These are phyloP conservation scores for Rhinocladiella mackenziei DNA, from an alignment of 2,329 filamentous ascomycete genomes.

Conservation along the genomic window DNA sequence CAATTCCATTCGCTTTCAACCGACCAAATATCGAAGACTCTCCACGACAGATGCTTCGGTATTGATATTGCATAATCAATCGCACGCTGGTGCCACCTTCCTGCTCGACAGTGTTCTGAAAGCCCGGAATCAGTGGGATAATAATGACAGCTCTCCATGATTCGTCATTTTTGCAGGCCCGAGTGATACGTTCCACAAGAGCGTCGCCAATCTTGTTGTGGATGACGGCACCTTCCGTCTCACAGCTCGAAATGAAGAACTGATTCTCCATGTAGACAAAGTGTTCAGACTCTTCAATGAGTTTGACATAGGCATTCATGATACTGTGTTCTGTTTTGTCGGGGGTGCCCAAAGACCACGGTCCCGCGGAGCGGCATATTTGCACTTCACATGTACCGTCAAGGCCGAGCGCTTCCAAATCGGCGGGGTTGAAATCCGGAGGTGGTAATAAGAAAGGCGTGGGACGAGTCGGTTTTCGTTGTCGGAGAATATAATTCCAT, in stretches of 20 bases:
- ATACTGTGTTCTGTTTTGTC: conserved; percentile 89
- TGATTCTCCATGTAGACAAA: conserved; percentile 99
- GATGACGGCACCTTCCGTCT: conserved; percentile 81
- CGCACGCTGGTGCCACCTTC: conserved; percentile 92
- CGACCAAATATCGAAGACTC: conserved; percentile 88
- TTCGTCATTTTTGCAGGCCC: conserved; percentile 76
- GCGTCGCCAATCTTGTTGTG: conserved; percentile 93
- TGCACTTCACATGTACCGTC: conserved; percentile 95
- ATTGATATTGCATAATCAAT: conserved; percentile 95
- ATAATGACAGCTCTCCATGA: conserved; percentile 86
- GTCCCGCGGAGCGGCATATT: conserved; percentile 81
- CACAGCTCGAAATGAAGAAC: conserved; percentile 92
- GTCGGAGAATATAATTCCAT: conserved; percentile 94
- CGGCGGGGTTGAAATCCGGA: conserved; percentile 81
- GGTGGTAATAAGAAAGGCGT: conserved; percentile 91
- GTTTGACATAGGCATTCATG: conserved; percentile 88
- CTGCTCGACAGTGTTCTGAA: conserved; percentile 92
- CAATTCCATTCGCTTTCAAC: conserved; percentile 72
- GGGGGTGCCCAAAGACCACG: conserved; percentile 85
- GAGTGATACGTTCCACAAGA: conserved; percentile 82
- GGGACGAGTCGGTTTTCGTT: conserved; percentile 86
- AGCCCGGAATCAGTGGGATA: conserved; percentile 96
- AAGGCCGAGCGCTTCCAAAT: conserved; percentile 81
- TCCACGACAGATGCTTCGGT: conserved; percentile 89
- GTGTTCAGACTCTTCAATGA: conserved; percentile 92